A percentile compares a stretch with the other conserved stretches of the same genome.
These are phyloP conservation scores for Paxillus ammoniavirescens DNA, from an alignment of 768 basidiomycete species.

Conservation along the genomic window DNA sequence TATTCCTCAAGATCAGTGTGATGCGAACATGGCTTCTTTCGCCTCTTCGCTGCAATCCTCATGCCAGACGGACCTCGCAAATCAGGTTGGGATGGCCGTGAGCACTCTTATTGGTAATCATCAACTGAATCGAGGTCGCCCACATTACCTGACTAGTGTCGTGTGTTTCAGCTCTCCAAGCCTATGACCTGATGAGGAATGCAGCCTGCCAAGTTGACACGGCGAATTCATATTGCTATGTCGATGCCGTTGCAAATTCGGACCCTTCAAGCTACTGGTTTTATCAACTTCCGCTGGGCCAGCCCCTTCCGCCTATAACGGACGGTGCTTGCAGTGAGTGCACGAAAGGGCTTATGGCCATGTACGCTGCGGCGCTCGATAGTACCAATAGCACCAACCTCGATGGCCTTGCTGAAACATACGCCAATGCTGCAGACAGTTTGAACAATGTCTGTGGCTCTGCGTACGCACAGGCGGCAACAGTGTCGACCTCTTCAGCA, in stretches of 20 bases:
- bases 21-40: constrained; percentile 68
- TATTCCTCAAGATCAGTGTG: constrained; percentile 47
- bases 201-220: constrained; percentile 58
- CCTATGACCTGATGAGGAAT: constrained; percentile 61
- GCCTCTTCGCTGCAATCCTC: constrained; percentile 43
- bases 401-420: constrained; percentile 45
- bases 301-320: constrained; percentile 47
- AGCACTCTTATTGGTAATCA: constrained; percentile 55
- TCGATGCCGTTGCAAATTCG: constrained; percentile 55
- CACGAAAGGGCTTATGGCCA: constrained; percentile 54
- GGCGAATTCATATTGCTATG: constrained; percentile 69
- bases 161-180: constrained; percentile 48
- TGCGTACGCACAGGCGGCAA: constrained; percentile 37
- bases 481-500: constrained; percentile 13
- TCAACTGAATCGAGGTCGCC: not conserved
- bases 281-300: constrained; percentile 66
- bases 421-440: constrained; percentile 44
- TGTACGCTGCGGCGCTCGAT: constrained; percentile 47
- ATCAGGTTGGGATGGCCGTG: constrained; percentile 49
- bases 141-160: not conserved
- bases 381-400: constrained; percentile 33
- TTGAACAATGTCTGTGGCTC: constrained; percentile 52
- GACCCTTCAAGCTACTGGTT: constrained; percentile 71
- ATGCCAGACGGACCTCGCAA: constrained; percentile 57
- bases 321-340: constrained; percentile 62